A percentile compares a stretch with the other conserved stretches of the same genome.
phyloP scores from a whole-genome alignment of 306 rosid genomes.

The Casuarina equisetifolia region DNA sequence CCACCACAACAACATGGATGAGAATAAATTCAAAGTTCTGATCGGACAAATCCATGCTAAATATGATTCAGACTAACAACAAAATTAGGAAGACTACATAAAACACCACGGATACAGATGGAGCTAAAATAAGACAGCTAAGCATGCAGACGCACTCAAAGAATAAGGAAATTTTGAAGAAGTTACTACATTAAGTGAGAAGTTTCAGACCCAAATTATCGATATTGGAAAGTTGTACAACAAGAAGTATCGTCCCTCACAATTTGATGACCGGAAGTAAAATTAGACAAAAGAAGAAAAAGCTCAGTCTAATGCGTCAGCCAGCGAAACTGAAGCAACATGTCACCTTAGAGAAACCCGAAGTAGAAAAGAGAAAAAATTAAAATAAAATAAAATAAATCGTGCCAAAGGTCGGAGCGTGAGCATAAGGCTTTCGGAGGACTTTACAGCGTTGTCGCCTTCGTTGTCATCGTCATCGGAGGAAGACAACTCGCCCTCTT shows the following conservation, averaged over 20 bases:
- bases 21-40: neutral
- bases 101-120: neutral
- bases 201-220: neutral
- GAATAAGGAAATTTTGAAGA: neutral
- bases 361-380: neutral
- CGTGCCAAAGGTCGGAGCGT: neutral
- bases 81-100: neutral
- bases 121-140: neutral
- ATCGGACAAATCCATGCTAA: neutral
- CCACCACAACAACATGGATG: neutral
- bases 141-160: neutral
- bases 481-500: conserved; percentile 90
- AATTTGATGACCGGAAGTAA: neutral
- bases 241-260: neutral
- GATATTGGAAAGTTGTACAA: neutral
- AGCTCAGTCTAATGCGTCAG: neutral
- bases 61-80: neutral
- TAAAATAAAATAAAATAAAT: neutral
- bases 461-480: conserved; percentile 45
- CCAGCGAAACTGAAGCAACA: neutral
- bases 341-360: neutral
- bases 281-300: neutral
- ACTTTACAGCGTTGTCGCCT: conserved; percentile 40
- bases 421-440: conserved; percentile 31
- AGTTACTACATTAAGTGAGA: neutral